phyloP scores from a whole-genome alignment of 108 stramenopile species.

The Cyclotella kingstonii region DNA sequence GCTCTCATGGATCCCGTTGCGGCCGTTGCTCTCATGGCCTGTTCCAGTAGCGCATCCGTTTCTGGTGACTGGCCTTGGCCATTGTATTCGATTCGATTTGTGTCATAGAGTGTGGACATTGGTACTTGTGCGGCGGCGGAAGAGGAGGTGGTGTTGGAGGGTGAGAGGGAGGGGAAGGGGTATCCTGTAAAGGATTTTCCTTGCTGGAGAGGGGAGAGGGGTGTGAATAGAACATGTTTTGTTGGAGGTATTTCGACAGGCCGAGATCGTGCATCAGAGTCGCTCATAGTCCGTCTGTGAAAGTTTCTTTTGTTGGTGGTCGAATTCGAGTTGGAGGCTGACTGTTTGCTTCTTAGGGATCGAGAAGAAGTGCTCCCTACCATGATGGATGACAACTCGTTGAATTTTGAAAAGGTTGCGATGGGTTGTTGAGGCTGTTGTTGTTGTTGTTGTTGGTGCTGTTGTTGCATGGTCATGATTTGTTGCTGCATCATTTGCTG shows the following conservation, averaged over 20 bases:
- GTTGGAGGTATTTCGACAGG: background rate
- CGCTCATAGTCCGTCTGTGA: constrained; percentile 29
- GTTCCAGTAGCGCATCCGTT: constrained; percentile 14
- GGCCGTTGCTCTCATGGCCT: constrained; percentile 25
- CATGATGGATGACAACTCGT: constrained; percentile 34
- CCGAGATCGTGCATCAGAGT: constrained; percentile 8
- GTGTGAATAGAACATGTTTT: too few species aligned
- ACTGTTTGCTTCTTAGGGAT: background rate
- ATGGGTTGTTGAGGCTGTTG: constrained; percentile 10
- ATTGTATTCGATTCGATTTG: too few species aligned
- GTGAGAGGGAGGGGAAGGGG: too few species aligned
- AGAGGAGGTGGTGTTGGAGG: too few species aligned
- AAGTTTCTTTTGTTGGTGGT: background rate
- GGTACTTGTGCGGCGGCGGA: too few species aligned
- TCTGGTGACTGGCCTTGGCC: constrained; percentile 1
- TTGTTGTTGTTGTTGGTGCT: constrained; percentile 12
- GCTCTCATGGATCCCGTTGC: background rate
- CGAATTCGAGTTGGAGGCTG: background rate
- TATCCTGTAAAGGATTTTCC: background rate
- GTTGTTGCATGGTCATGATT: constrained; percentile 16
- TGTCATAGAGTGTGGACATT: too few species aligned
- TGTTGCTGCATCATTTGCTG: constrained; percentile 10
- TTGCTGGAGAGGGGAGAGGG: constrained; percentile 4
- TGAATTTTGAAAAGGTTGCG: constrained; percentile 19
- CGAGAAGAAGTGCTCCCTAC: constrained; percentile 1